phyloP scores from a whole-genome alignment of 176 grass and related monocot genomes.

The Musa acuminata region DNA sequence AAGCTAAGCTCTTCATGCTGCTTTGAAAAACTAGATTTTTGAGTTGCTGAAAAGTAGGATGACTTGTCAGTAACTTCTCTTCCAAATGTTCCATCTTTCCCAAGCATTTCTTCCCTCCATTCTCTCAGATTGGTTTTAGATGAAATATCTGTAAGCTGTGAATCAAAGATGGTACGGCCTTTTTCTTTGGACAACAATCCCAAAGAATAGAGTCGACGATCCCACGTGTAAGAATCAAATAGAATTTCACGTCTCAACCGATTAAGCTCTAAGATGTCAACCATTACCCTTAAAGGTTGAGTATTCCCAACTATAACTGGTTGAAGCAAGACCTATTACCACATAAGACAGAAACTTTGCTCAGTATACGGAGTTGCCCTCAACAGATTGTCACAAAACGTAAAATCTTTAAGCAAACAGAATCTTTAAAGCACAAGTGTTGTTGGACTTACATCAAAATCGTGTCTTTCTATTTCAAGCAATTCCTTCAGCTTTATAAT shows the following conservation, averaged over 20 bases:
- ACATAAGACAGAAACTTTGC: slow-evolving; percentile 10
- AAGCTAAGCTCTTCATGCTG: slow-evolving; percentile 24
- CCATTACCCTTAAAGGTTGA: slow-evolving; percentile 30
- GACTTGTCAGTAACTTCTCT: slow-evolving; percentile 17
- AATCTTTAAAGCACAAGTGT: background rate
- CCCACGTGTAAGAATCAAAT: slow-evolving; percentile 70
- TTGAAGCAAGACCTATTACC: slow-evolving; percentile 50
- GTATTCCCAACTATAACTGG: slow-evolving; percentile 36
- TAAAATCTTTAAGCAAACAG: slow-evolving; percentile 19
- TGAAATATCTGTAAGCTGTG: slow-evolving; percentile 25
- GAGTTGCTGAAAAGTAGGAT: slow-evolving; percentile 22
- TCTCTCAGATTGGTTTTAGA: slow-evolving; percentile 25
- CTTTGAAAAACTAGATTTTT: slow-evolving; percentile 35
- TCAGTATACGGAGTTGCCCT: background rate
- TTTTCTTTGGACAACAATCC: slow-evolving; percentile 43
- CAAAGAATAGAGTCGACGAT: slow-evolving; percentile 42
- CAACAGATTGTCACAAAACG: background rate
- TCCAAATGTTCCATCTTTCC: slow-evolving; percentile 18
- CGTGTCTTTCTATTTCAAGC: slow-evolving; percentile 59
- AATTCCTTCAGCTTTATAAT: slow-evolving; percentile 57
- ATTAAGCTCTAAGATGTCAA: slow-evolving; percentile 82
- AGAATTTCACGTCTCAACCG: slow-evolving; percentile 57
- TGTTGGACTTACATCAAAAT: slow-evolving; percentile 54
- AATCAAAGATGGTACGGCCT: slow-evolving; percentile 14
- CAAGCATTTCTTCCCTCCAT: slow-evolving; percentile 14